Conservation (phyloP, 208 protist species). For the Acanthamoeba quina region DNA sequence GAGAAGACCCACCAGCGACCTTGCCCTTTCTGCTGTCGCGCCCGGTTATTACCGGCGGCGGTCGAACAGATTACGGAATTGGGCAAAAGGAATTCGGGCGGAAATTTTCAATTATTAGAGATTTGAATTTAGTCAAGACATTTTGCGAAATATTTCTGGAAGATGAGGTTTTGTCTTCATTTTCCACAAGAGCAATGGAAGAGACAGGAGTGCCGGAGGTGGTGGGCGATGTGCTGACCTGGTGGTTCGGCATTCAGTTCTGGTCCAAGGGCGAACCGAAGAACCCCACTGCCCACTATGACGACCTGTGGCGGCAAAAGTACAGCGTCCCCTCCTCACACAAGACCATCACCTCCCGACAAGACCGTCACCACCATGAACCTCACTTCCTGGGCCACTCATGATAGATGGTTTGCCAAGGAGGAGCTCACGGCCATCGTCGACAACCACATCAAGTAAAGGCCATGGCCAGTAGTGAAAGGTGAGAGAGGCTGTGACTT, state of each 20-base stretch:
- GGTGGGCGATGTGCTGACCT: constrained; percentile 47
- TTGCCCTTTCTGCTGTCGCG: neutral
- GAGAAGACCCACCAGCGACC: neutral
- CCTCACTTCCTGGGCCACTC: neutral
- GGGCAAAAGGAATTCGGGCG: no score
- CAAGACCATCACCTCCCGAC: neutral
- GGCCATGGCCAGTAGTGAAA: no score
- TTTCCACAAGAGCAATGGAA: neutral
- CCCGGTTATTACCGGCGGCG: neutral
- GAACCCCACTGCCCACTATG: constrained; percentile 59
- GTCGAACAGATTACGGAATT: neutral
- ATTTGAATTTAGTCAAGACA: no score
- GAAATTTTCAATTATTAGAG: no score
- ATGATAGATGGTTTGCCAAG: constrained; percentile 61
- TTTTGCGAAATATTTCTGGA: no score
- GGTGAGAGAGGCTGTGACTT: neutral
- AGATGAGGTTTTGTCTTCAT: no score
- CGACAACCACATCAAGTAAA: constrained; percentile 20
- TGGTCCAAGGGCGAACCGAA: constrained; percentile 30
- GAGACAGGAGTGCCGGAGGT: neutral
- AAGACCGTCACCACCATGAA: neutral
- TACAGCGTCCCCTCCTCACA: neutral
- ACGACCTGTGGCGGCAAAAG: constrained; percentile 61
- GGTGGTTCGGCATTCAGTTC: constrained; percentile 55
- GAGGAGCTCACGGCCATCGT: constrained; percentile 38